phyloP scores from a whole-genome alignment of 805 yeast genomes.

The Yarrowia yakushimensis region DNA sequence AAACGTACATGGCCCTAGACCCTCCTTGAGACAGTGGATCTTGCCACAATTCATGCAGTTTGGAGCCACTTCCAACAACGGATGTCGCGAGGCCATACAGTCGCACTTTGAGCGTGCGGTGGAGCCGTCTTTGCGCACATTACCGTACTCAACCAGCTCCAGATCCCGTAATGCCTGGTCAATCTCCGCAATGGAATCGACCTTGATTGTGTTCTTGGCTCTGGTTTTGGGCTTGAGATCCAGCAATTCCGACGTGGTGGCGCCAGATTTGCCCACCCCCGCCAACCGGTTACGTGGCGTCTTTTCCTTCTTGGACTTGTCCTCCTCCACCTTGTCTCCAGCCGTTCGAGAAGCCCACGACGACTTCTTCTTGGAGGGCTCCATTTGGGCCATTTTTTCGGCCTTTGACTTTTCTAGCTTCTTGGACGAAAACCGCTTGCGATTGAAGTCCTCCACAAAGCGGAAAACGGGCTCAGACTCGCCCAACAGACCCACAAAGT shows the following conservation, averaged over 20 bases:
- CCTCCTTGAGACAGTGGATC: slow-evolving; percentile 86
- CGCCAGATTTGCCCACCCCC: background rate
- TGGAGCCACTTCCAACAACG: slow-evolving; percentile 84
- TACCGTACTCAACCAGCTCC: slow-evolving; percentile 40
- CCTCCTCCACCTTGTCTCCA: background rate
- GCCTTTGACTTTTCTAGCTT: slow-evolving; percentile 35
- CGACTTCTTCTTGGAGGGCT: background rate
- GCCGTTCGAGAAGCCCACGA: slow-evolving; percentile 2
- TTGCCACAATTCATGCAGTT: slow-evolving; percentile 94
- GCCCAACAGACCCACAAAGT: background rate
- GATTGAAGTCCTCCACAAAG: slow-evolving; percentile 11
- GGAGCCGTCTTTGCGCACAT: slow-evolving; percentile 30
- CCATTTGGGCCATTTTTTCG: slow-evolving; percentile 39
- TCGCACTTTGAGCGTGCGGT: slow-evolving; percentile 50
- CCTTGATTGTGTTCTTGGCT: slow-evolving; percentile 39
- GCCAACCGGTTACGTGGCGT: background rate
- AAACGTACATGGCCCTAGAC: slow-evolving; percentile 81
- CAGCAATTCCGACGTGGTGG: slow-evolving; percentile 7
- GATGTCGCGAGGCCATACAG: slow-evolving; percentile 86
- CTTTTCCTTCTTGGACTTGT: background rate
- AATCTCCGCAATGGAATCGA: slow-evolving; percentile 59
- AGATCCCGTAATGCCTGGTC: slow-evolving; percentile 58
- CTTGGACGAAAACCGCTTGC: slow-evolving; percentile 8
- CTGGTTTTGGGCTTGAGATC: background rate
- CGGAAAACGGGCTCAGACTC: background rate